phyloP scores from a whole-genome alignment of 2,329 filamentous ascomycete species.

The Ilyonectria sp. region DNA sequence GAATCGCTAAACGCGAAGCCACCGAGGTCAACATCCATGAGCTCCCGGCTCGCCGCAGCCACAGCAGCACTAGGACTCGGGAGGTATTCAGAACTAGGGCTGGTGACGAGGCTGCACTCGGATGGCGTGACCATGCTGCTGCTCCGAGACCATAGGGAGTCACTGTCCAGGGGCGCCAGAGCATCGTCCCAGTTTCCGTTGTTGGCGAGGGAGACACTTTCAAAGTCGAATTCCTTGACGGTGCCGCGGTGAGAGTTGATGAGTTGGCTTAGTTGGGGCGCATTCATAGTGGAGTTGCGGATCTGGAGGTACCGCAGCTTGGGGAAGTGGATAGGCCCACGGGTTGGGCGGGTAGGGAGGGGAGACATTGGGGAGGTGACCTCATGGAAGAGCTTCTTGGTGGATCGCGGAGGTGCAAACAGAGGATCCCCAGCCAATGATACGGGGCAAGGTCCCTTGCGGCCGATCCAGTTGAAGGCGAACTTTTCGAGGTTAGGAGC shows the following conservation, averaged over 20 bases:
- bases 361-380: constrained; percentile 77
- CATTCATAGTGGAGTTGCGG: constrained; percentile 80
- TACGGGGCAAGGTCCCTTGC: constrained; percentile 82
- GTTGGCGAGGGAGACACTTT: constrained; percentile 78
- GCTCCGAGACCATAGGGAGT: constrained; percentile 56
- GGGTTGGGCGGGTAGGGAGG: constrained; percentile 65
- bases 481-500: constrained; percentile 77
- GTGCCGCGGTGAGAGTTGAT: constrained; percentile 77
- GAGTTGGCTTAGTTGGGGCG: constrained; percentile 78
- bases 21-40: constrained; percentile 59
- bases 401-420: constrained; percentile 69
- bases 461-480: constrained; percentile 83
- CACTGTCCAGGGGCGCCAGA: constrained; percentile 75
- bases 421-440: constrained; percentile 79
- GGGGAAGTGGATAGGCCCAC: constrained; percentile 75
- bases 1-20: constrained; percentile 56
- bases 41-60: constrained; percentile 66
- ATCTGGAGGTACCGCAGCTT: constrained; percentile 78
- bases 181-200: constrained; percentile 86
- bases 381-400: constrained; percentile 74
- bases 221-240: constrained; percentile 84
- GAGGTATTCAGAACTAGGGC: constrained; percentile 56
- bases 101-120: constrained; percentile 53
- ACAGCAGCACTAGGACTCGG: constrained; percentile 68
- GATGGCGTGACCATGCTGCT: constrained; percentile 49